These are phyloP conservation scores for Poronia punctata DNA, from an alignment of 495 filamentous ascomycete species.

Conservation along the genomic window DNA sequence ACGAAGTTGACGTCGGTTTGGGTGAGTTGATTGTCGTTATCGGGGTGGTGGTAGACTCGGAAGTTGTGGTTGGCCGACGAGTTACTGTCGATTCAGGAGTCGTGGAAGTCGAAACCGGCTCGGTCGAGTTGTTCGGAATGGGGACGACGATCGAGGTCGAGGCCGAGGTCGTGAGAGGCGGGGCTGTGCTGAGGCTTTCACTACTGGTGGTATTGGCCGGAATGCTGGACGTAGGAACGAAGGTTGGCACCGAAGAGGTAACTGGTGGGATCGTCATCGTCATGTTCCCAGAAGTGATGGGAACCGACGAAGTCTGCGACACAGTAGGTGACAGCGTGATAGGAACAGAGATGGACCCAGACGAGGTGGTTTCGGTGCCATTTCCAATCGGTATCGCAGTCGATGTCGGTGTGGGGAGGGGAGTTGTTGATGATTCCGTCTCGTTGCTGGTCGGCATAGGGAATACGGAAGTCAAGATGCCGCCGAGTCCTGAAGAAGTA, in stretches of 20 bases:
- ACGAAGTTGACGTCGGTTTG: slow-evolving; percentile 10
- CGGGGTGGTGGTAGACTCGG: slow-evolving; percentile 6
- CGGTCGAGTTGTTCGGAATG: slow-evolving; percentile 18
- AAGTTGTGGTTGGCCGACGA: slow-evolving; percentile 1
- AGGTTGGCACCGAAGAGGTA: not conserved
- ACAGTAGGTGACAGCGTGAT: too few relatives aligned
- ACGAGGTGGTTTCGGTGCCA: too few relatives aligned
- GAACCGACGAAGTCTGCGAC: not conserved
- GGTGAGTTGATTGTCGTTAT: slow-evolving; percentile 6
- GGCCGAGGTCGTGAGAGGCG: slow-evolving; percentile 8
- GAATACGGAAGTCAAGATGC: slow-evolving; percentile 10
- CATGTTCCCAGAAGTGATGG: not conserved
- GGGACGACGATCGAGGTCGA: slow-evolving; percentile 13
- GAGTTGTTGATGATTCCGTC: slow-evolving; percentile 12
- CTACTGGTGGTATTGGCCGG: slow-evolving; percentile 14
- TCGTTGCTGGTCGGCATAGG: slow-evolving; percentile 10
- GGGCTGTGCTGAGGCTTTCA: slow-evolving; percentile 5
- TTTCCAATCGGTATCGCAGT: slow-evolving; percentile 2
- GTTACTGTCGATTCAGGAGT: slow-evolving; percentile 3
- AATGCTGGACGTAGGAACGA: slow-evolving; percentile 3
- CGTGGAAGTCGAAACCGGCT: slow-evolving; percentile 10
- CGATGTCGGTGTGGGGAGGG: slow-evolving; percentile 5
- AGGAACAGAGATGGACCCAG: too few relatives aligned
- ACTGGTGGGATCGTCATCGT: slow-evolving; percentile 5
- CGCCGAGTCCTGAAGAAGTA: not conserved